Conservation (phyloP, 1,139 yeast species). For the Blastobotrys serpentis region DNA sequence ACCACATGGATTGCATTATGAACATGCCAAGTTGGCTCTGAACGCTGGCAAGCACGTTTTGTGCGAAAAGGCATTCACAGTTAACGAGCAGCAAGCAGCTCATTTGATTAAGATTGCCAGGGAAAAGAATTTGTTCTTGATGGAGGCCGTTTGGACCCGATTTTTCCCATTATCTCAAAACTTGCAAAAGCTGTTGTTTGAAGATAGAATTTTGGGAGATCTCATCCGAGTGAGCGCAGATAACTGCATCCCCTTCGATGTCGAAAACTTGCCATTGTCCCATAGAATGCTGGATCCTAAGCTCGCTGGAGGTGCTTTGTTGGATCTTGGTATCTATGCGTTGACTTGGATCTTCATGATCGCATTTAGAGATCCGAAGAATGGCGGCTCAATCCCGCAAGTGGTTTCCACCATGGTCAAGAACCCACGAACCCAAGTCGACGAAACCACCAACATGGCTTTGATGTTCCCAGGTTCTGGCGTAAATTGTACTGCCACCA, state of each 20-base stretch:
- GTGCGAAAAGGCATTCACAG: slow-evolving; percentile 62
- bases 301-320: slow-evolving; percentile 61
- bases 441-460: slow-evolving; percentile 33
- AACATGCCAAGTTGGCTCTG: slow-evolving; percentile 50
- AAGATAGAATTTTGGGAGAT: slow-evolving; percentile 49
- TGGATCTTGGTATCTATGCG: slow-evolving; percentile 61
- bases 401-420: slow-evolving; percentile 25
- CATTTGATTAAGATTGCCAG: slow-evolving; percentile 49
- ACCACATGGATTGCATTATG: slow-evolving; percentile 57
- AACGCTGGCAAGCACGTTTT: slow-evolving; percentile 56
- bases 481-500: slow-evolving; percentile 35
- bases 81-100: slow-evolving; percentile 49
- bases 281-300: slow-evolving; percentile 37
- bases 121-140: slow-evolving; percentile 47
- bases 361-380: slow-evolving; percentile 34
- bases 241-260: slow-evolving; percentile 41
- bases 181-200: slow-evolving; percentile 45
- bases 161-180: slow-evolving; percentile 53
- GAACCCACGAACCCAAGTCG: slow-evolving; percentile 33
- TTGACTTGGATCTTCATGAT: slow-evolving; percentile 45
- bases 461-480: slow-evolving; percentile 33
- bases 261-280: slow-evolving; percentile 27
- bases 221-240: slow-evolving; percentile 46
- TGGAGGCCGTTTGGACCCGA: slow-evolving; percentile 70
- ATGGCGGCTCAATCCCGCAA: slow-evolving; percentile 28